A percentile compares a stretch with the other conserved stretches of the same genome.
Evolutionary conservation across 1,284 basidiomycete genomes (phyloP).

Genomic region (Xerocomus cyaneibrunnescens): DNA sequence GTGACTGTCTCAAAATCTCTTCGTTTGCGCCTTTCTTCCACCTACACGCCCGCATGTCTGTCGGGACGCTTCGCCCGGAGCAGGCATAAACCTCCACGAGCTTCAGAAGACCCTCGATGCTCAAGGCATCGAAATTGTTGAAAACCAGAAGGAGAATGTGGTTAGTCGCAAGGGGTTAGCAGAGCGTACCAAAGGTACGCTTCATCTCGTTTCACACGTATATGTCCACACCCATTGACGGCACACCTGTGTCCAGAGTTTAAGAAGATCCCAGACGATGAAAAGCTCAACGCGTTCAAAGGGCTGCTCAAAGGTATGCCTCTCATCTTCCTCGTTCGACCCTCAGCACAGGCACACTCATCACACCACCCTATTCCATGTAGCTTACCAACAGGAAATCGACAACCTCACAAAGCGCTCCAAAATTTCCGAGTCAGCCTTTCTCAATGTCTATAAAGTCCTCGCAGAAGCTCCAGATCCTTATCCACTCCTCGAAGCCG

Average conservation of each 20-base stretch:
- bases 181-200: constrained; percentile 86
- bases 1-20: no score
- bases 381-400: constrained; percentile 96
- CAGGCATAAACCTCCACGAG: constrained; percentile 86
- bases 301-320: constrained; percentile 75
- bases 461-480: constrained; percentile 95
- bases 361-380: background rate
- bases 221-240: background rate
- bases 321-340: background rate
- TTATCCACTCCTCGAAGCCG: constrained; percentile 91
- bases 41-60: background rate
- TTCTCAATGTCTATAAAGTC: constrained; percentile 92
- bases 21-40: background rate
- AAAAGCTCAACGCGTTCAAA: constrained; percentile 86
- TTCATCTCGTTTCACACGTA: constrained; percentile 6
- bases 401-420: constrained; percentile 91
- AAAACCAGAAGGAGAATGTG: constrained; percentile 95
- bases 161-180: constrained; percentile 91
- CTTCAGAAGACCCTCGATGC: constrained; percentile 90
- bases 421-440: constrained; percentile 90
- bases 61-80: background rate
- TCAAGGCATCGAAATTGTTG: constrained; percentile 92
- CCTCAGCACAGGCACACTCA: background rate
- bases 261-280: constrained; percentile 86
- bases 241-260: constrained; percentile 77